These are phyloP conservation scores for Penicillium cosmopolitanum DNA, from an alignment of 495 filamentous ascomycete species.

Conservation along the genomic window DNA sequence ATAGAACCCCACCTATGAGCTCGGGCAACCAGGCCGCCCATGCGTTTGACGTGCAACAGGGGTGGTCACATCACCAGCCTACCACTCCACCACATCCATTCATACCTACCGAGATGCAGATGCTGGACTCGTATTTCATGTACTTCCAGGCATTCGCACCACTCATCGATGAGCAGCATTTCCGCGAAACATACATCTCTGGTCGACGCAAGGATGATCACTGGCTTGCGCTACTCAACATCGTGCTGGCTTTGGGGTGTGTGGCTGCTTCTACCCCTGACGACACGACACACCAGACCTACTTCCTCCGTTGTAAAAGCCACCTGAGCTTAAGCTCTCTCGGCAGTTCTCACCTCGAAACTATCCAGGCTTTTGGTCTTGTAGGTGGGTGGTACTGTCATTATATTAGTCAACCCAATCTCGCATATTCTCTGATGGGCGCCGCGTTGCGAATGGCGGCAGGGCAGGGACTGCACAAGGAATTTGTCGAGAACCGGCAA, in stretches of 20 bases:
- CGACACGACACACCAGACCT: constrained; percentile 71
- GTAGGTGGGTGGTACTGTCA: constrained; percentile 77
- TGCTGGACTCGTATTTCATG: constrained; percentile 79
- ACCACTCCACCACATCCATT: constrained; percentile 32
- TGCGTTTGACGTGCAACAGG: constrained; percentile 17
- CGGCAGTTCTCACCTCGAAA: constrained; percentile 69
- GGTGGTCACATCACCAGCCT: constrained; percentile 34
- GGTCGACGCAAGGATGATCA: constrained; percentile 68
- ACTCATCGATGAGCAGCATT: constrained; percentile 75
- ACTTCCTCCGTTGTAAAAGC: constrained; percentile 71
- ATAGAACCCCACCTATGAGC: constrained; percentile 39
- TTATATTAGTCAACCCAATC: constrained; percentile 75
- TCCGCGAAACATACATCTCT: constrained; percentile 71
- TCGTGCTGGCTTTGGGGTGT: constrained; percentile 79
- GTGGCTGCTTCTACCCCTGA: constrained; percentile 71
- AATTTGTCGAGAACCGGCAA: constrained; percentile 55
- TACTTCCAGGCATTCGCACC: constrained; percentile 75
- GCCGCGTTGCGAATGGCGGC: constrained; percentile 70
- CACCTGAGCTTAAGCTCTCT: constrained; percentile 52
- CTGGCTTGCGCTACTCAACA: constrained; percentile 79
- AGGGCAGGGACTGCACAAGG: constrained; percentile 74
- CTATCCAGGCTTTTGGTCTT: constrained; percentile 67
- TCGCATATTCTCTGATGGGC: constrained; percentile 57
- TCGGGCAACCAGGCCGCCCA: constrained; percentile 24
- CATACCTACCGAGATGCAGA: constrained; percentile 49